Conservation (phyloP, 495 filamentous ascomycete genomes). For the Aspergillus haitiensis region DNA sequence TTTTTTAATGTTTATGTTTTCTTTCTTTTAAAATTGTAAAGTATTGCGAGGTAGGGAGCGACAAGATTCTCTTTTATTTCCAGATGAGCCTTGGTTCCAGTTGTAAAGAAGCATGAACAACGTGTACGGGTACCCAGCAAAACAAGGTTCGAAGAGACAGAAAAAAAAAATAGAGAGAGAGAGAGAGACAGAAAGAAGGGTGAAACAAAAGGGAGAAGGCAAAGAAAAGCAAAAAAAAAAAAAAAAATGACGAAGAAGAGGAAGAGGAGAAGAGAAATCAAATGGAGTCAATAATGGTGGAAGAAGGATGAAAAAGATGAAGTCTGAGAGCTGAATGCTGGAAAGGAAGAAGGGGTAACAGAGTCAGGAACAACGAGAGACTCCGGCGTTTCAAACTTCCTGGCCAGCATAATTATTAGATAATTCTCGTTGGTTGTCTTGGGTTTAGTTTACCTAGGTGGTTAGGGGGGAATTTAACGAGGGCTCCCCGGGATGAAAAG, state of each 20-base stretch:
- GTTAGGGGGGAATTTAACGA: constrained; percentile 7
- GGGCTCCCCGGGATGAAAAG: constrained; percentile 3
- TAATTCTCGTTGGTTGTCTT: constrained; percentile 26
- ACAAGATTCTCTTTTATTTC: constrained; percentile 15
- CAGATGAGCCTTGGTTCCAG: constrained; percentile 18
- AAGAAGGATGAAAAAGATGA: constrained; percentile 7
- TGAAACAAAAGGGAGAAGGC: constrained; percentile 16
- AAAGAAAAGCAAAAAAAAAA: constrained; percentile 22
- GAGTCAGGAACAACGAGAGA: constrained; percentile 23
- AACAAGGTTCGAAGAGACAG: constrained; percentile 20
- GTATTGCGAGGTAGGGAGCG: constrained; percentile 16
- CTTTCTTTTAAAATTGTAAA: constrained; percentile 18
- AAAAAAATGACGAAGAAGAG: constrained; percentile 19
- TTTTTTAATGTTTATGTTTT: neutral
- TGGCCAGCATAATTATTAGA: constrained; percentile 28
- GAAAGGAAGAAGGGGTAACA: constrained; percentile 12
- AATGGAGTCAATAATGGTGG: constrained; percentile 4
- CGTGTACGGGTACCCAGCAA: constrained; percentile 12
- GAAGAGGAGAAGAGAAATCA: constrained; percentile 6
- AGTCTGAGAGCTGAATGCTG: constrained; percentile 10
- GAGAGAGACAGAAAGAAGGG: constrained; percentile 12
- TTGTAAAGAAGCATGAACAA: constrained; percentile 21
- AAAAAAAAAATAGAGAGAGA: constrained; percentile 16
- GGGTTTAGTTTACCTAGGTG: constrained; percentile 13
- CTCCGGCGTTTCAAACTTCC: constrained; percentile 31